Evolutionary conservation across 2,329 filamentous ascomycete genomes (phyloP).

Genomic region (Didymella keratinophila): DNA sequence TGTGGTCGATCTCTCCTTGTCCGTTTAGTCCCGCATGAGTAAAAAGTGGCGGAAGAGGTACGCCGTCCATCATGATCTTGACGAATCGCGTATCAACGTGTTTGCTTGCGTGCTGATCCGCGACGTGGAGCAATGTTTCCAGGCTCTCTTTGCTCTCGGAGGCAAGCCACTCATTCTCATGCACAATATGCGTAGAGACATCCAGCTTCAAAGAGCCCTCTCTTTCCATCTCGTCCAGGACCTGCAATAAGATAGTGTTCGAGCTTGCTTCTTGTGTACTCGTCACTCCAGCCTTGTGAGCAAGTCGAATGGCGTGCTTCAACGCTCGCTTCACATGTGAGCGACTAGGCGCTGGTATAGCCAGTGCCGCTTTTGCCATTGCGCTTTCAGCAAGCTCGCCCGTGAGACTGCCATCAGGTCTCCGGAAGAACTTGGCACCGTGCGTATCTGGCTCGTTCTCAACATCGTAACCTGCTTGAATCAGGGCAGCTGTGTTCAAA

Average conservation of each 20-base stretch:
- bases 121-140: conserved; percentile 32
- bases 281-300: conserved; percentile 42
- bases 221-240: conserved; percentile 36
- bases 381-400: conserved; percentile 41
- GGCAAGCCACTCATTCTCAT: conserved; percentile 21
- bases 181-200: conserved; percentile 26
- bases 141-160: conserved; percentile 17
- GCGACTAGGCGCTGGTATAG: conserved; percentile 31
- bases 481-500: conserved; percentile 19
- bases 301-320: conserved; percentile 29
- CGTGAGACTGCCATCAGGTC: conserved; percentile 37
- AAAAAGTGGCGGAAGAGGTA: conserved; percentile 41
- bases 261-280: conserved; percentile 45
- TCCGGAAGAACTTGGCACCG: conserved; percentile 34
- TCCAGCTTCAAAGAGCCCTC: conserved; percentile 36
- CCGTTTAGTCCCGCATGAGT: conserved; percentile 39
- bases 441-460: conserved; percentile 30
- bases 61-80: conserved; percentile 49
- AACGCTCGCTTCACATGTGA: conserved; percentile 25
- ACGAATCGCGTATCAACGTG: conserved; percentile 46
- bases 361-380: conserved; percentile 31
- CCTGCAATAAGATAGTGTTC: conserved; percentile 38
- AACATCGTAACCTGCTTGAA: conserved; percentile 34
- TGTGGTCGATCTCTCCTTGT: conserved; percentile 35
- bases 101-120: conserved; percentile 32